Evolutionary conservation across 2,329 filamentous ascomycete species (phyloP).

Genomic region (Penicillium sp.): DNA sequence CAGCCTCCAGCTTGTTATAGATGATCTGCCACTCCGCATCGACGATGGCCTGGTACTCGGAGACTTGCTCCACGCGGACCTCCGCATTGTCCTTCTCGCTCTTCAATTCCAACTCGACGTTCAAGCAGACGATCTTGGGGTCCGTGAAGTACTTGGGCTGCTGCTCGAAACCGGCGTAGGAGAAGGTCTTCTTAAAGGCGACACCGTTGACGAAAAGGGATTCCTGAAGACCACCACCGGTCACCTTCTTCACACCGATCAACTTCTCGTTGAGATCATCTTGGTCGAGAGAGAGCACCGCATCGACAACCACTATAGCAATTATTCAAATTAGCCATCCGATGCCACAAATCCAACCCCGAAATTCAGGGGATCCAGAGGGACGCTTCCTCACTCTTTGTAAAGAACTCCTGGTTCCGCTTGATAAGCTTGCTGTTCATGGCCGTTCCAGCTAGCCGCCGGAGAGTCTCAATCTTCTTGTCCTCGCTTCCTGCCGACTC

Average conservation of each 20-base stretch:
- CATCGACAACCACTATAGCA: conserved; percentile 87
- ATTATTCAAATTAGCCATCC: conserved; percentile 1
- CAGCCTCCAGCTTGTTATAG: conserved; percentile 96
- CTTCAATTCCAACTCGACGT: conserved; percentile 97
- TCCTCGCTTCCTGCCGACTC: conserved; percentile 79
- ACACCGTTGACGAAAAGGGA: conserved; percentile 97
- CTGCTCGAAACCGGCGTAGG: conserved; percentile 98
- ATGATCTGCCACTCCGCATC: conserved; percentile 99
- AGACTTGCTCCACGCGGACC: conserved; percentile 96
- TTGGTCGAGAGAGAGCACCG: conserved; percentile 92
- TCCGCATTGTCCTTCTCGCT: conserved; percentile 99
- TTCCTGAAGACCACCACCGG: conserved; percentile 92
- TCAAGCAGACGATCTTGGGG: conserved; percentile 95
- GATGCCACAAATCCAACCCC: not conserved
- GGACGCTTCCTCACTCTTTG: conserved; percentile 72
- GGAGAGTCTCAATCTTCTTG: conserved; percentile 85
- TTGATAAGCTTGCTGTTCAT: conserved; percentile 99
- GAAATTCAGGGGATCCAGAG: not conserved
- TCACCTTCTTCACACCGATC: conserved; percentile 98
- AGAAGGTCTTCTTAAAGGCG: conserved; percentile 99
- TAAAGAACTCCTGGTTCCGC: conserved; percentile 95
- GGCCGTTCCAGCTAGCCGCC: conserved; percentile 88
- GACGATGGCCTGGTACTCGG: conserved; percentile 98
- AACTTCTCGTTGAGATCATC: conserved; percentile 97
- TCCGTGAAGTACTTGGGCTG: conserved; percentile 94